phyloP scores from a whole-genome alignment of 306 rosid species.

The Pachyrhizus erosus region DNA sequence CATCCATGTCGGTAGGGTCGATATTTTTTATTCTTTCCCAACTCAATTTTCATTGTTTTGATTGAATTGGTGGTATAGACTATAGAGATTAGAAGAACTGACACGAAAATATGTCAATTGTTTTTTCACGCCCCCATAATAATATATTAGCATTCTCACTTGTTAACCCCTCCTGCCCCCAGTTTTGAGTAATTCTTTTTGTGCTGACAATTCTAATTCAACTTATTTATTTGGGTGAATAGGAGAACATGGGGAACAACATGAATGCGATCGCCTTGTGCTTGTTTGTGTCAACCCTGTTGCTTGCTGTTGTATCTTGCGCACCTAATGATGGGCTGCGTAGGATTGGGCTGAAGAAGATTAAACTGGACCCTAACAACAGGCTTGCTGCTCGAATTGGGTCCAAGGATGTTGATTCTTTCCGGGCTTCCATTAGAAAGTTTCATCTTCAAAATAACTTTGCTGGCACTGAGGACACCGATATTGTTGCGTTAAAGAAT shows the following conservation, averaged over 20 bases:
- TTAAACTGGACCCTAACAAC: slow-evolving; percentile 53
- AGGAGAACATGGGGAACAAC: slow-evolving; percentile 60
- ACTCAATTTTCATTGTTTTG: background rate
- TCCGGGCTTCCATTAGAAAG: slow-evolving; percentile 53
- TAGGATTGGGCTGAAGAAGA: slow-evolving; percentile 82
- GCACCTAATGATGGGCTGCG: slow-evolving; percentile 60
- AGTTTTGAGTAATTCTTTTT: background rate
- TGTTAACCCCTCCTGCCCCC: background rate
- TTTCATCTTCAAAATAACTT: slow-evolving; percentile 46
- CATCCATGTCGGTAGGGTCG: background rate
- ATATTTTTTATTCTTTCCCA: background rate
- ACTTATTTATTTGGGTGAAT: slow-evolving; percentile 31
- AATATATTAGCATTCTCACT: background rate
- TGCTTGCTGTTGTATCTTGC: slow-evolving; percentile 51
- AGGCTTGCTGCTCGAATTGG: slow-evolving; percentile 58
- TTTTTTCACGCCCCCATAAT: background rate
- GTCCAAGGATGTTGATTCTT: slow-evolving; percentile 46
- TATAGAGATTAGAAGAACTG: background rate
- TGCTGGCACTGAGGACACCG: slow-evolving; percentile 48
- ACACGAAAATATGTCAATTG: background rate
- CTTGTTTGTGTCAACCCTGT: slow-evolving; percentile 51
- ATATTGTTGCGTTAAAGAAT: slow-evolving; percentile 73
- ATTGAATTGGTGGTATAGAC: background rate
- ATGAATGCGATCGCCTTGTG: slow-evolving; percentile 38
- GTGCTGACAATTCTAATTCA: background rate